Percentiles rank a stretch among this genome's conserved stretches.
Conservation (phyloP, 2,329 filamentous ascomycete genomes). For the Aspergillus sclerotialis region DNA sequence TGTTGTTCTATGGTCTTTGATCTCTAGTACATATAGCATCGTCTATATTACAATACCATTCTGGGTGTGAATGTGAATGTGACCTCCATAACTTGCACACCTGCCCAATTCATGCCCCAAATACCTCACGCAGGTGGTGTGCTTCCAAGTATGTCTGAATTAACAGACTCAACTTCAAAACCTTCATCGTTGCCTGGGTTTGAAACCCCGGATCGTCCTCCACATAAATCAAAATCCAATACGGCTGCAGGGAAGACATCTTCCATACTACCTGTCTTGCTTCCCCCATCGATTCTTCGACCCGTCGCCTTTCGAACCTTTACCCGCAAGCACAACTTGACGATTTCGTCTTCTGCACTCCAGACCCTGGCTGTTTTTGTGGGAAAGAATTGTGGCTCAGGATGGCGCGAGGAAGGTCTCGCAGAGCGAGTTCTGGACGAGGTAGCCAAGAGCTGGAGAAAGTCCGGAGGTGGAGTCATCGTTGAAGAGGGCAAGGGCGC, state of each 20-base stretch:
- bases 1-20: too few relatives aligned
- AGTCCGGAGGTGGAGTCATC: constrained; percentile 78
- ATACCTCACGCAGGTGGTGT: constrained; percentile 7
- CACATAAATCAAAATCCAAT: constrained; percentile 40
- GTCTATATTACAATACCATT: too few relatives aligned
- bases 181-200: constrained; percentile 89
- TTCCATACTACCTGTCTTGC: constrained; percentile 80
- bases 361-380: constrained; percentile 82
- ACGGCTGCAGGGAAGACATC: constrained; percentile 49
- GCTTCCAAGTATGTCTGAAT: constrained; percentile 3
- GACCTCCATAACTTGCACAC: too few relatives aligned
- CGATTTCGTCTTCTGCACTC: constrained; percentile 78
- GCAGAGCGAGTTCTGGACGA: constrained; percentile 91
- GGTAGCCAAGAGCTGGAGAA: constrained; percentile 86
- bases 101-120: too few relatives aligned
- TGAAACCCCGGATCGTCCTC: constrained; percentile 74
- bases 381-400: constrained; percentile 86
- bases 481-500: constrained; percentile 70
- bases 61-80: too few relatives aligned
- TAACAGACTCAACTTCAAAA: constrained; percentile 49
- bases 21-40: too few relatives aligned
- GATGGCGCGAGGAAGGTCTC: constrained; percentile 91
- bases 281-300: constrained; percentile 78
- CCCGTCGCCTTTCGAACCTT: constrained; percentile 92
- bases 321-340: constrained; percentile 95